Percentiles rank a stretch among this genome's conserved stretches.
Conservation (phyloP, 108 stramenopile species). For the Cyclotella sp. region DNA sequence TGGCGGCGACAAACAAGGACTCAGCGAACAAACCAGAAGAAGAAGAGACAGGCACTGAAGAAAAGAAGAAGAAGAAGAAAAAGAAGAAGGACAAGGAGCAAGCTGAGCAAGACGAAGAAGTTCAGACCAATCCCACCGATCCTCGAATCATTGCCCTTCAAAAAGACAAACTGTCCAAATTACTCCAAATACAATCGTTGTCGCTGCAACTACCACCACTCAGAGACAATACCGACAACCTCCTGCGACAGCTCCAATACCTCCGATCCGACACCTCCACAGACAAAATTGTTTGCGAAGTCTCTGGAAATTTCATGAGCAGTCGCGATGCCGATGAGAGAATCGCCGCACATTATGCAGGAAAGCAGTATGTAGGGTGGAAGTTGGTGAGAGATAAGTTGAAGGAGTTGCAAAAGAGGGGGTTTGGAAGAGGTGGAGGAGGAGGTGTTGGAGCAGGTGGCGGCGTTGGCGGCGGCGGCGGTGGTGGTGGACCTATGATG, state of each 20-base stretch:
- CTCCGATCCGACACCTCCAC: conserved; percentile 80
- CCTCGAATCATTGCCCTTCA: conserved; percentile 52
- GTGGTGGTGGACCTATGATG: neutral
- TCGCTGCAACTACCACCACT: conserved; percentile 62
- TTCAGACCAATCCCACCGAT: conserved; percentile 33
- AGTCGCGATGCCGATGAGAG: conserved; percentile 91
- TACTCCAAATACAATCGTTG: conserved; percentile 44
- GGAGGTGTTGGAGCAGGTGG: conserved; percentile 30
- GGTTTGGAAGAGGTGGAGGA: conserved; percentile 36
- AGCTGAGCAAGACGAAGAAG: conserved; percentile 45
- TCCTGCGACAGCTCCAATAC: conserved; percentile 71
- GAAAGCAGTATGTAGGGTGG: conserved; percentile 94
- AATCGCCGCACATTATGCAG: conserved; percentile 92
- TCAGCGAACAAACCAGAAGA: conserved; percentile 6
- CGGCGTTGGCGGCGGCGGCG: conserved; percentile 21
- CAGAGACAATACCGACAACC: conserved; percentile 68
- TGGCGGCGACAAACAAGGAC: conserved; percentile 26
- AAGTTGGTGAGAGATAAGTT: conserved; percentile 90
- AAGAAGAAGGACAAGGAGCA: conserved; percentile 33
- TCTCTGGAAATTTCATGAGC: conserved; percentile 92
- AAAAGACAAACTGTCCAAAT: conserved; percentile 53
- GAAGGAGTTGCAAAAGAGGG: conserved; percentile 72
- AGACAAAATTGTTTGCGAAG: conserved; percentile 91
- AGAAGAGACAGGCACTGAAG: neutral
- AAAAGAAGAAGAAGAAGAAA: conserved; percentile 30